phyloP scores from a whole-genome alignment of 768 basidiomycete species.

The Coprinopsis cinerea region DNA sequence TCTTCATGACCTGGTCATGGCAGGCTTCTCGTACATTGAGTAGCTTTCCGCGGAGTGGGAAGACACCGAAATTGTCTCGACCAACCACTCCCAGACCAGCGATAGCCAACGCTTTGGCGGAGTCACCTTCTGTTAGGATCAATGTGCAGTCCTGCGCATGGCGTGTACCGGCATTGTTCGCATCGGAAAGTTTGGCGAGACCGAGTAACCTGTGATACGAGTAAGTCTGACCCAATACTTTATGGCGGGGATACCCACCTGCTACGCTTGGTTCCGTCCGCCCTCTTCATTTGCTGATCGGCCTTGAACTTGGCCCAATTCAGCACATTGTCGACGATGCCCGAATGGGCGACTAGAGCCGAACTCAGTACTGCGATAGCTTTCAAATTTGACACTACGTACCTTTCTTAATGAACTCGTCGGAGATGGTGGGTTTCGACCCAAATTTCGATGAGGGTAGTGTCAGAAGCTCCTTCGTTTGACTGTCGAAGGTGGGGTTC shows the following conservation, averaged over 20 bases:
- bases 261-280: conserved; percentile 85
- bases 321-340: conserved; percentile 86
- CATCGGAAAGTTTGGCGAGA: conserved; percentile 89
- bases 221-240: background rate
- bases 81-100: conserved; percentile 94
- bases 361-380: background rate
- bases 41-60: conserved; percentile 94
- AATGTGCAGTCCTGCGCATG: conserved; percentile 82
- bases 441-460: conserved; percentile 86
- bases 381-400: conserved; percentile 13
- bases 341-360: conserved; percentile 70
- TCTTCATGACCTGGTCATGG: conserved; percentile 97
- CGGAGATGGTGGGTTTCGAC: conserved; percentile 74
- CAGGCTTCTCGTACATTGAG: conserved; percentile 96
- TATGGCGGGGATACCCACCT: conserved; percentile 49
- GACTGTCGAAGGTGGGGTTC: conserved; percentile 98
- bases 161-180: conserved; percentile 92
- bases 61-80: conserved; percentile 95
- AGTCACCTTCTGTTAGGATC: conserved; percentile 98
- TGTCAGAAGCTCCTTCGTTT: conserved; percentile 95
- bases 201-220: conserved; percentile 69
- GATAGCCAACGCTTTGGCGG: conserved; percentile 93
- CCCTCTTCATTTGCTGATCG: conserved; percentile 93
- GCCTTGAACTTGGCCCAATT: conserved; percentile 98
- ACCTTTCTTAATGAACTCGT: conserved; percentile 98